phyloP scores from a whole-genome alignment of 306 rosid genomes.

The Prosopis cineraria region DNA sequence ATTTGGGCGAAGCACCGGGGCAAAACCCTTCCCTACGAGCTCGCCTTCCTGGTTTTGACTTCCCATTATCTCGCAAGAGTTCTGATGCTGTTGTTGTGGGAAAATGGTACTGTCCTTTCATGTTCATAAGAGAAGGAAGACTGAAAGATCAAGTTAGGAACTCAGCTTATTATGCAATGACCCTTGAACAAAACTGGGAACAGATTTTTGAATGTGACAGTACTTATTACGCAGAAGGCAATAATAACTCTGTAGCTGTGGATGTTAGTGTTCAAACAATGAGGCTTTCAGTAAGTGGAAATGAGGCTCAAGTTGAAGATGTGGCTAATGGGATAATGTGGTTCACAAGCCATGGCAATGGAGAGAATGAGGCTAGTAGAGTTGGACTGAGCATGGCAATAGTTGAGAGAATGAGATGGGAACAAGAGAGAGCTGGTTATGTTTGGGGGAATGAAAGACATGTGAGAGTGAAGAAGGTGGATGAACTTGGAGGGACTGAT shows the following conservation, averaged over 20 bases:
- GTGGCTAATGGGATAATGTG: constrained; percentile 35
- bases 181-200: constrained; percentile 48
- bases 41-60: constrained; percentile 36
- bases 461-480: constrained; percentile 30
- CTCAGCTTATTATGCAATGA: constrained; percentile 42
- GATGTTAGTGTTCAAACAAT: constrained; percentile 35
- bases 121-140: constrained; percentile 39
- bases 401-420: constrained; percentile 46
- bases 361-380: background rate
- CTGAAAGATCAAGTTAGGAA: constrained; percentile 27
- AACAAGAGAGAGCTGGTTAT: constrained; percentile 2
- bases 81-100: constrained; percentile 38
- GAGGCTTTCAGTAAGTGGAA: constrained; percentile 16
- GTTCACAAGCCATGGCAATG: constrained; percentile 32
- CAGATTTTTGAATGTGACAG: constrained; percentile 24
- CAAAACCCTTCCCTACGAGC: constrained; percentile 30
- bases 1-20: constrained; percentile 39
- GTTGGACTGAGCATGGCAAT: constrained; percentile 38
- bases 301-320: background rate
- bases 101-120: constrained; percentile 50
- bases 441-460: background rate
- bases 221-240: background rate
- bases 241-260: constrained; percentile 17
- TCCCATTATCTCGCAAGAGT: background rate
- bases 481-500: constrained; percentile 40